phyloP scores from a whole-genome alignment of 257 asterid species.

The Jaltomata sinuosa region DNA sequence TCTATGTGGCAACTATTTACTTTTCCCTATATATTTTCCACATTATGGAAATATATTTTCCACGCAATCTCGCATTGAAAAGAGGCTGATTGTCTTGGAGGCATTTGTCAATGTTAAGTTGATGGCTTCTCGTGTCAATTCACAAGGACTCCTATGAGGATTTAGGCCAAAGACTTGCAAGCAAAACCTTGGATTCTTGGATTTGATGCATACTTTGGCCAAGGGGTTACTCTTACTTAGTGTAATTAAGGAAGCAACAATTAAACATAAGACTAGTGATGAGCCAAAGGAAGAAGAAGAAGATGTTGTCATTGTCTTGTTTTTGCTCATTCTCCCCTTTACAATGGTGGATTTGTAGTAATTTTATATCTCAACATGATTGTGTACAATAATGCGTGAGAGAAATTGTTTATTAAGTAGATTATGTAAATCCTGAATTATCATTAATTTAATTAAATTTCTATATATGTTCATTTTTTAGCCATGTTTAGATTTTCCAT shows the following conservation, averaged over 20 bases:
- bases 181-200: neutral
- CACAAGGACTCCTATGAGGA: neutral
- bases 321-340: neutral
- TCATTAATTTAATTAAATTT: neutral
- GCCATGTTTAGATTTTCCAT: neutral
- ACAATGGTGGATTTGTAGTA: neutral
- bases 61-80: too few species aligned
- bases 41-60: too few species aligned
- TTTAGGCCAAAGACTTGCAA: neutral
- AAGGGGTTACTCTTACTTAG: neutral
- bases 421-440: neutral
- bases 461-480: neutral
- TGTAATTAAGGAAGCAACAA: neutral
- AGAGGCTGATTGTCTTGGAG: rapidly evolving
- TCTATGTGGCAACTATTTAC: too few species aligned
- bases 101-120: neutral
- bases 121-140: neutral
- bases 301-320: neutral
- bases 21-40: too few species aligned
- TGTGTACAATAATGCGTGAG: neutral
- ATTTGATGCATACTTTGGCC: neutral
- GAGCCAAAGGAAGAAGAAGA: neutral
- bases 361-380: neutral
- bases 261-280: too few species aligned
- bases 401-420: neutral